Conservation (phyloP, 2,329 filamentous ascomycete species). For the Aspergillus sp. region DNA sequence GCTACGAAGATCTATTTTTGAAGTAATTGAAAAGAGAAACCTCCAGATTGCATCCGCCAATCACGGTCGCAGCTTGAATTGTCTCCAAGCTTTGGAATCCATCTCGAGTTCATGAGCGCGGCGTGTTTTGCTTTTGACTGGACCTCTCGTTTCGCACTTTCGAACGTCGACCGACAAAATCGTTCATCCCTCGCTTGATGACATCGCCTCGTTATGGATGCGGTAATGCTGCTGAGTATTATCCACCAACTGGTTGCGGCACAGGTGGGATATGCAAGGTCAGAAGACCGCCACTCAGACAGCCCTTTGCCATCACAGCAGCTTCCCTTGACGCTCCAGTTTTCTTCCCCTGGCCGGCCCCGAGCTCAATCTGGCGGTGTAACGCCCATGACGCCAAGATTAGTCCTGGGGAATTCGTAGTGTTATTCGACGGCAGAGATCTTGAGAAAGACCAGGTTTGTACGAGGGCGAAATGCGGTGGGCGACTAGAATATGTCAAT, state of each 20-base stretch:
- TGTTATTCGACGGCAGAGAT: not conserved
- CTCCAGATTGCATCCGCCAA: slow-evolving; percentile 8
- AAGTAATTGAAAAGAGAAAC: slow-evolving; percentile 8
- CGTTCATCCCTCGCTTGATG: slow-evolving; percentile 3
- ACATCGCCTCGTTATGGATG: slow-evolving; percentile 8
- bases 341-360: slow-evolving; percentile 14
- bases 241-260: not conserved
- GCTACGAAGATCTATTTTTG: slow-evolving; percentile 6
- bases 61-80: not conserved
- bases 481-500: slow-evolving; percentile 3
- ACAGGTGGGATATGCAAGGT: slow-evolving; percentile 13
- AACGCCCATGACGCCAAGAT: slow-evolving; percentile 17
- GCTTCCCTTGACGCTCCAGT: not conserved
- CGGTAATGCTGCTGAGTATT: not conserved
- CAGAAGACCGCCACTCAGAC: slow-evolving; percentile 6
- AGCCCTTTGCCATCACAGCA: not conserved
- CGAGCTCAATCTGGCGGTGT: slow-evolving; percentile 25
- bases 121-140: not conserved
- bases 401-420: slow-evolving; percentile 3
- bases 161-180: not conserved
- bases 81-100: not conserved
- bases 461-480: not conserved
- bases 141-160: not conserved
- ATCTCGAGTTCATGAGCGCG: not conserved
- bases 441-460: not conserved